Evolutionary conservation across 257 asterid species (phyloP).

Genomic region (Paraleonurus japonicus): DNA sequence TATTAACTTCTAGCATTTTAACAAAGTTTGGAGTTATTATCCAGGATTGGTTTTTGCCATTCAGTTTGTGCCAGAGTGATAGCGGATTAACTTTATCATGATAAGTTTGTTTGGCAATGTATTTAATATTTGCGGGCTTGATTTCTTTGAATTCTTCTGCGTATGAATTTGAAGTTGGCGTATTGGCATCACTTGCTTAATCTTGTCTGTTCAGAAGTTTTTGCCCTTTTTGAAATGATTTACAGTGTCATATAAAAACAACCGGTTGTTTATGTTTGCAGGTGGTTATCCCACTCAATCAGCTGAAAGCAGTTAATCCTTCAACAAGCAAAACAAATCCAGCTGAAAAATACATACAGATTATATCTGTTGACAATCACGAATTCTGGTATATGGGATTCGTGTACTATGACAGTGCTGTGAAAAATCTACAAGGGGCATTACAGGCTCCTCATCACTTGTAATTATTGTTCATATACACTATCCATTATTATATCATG

Average conservation of each 20-base stretch:
- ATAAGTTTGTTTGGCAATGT: neutral
- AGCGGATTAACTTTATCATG: neutral
- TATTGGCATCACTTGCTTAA: neutral
- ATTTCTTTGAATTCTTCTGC: neutral
- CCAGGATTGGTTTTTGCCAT: neutral
- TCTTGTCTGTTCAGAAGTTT: neutral
- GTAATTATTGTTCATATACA: neutral
- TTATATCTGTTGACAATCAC: slow-evolving; percentile 77
- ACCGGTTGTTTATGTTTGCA: slow-evolving; percentile 26
- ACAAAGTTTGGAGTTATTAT: neutral
- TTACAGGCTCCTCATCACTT: slow-evolving; percentile 37
- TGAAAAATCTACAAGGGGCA: slow-evolving; percentile 56
- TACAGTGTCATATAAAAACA: neutral
- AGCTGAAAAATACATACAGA: slow-evolving; percentile 83
- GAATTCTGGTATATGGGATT: slow-evolving; percentile 99
- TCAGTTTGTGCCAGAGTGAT: neutral
- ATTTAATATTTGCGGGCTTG: neutral
- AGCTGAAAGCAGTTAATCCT: slow-evolving; percentile 76
- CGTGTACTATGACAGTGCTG: slow-evolving; percentile 75
- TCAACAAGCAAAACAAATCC: slow-evolving; percentile 64
- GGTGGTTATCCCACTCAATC: slow-evolving; percentile 77
- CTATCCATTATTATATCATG: neutral
- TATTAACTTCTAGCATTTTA: neutral
- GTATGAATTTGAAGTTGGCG: neutral
- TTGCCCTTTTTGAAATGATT: neutral